phyloP scores from a whole-genome alignment of 176 grass and related monocot genomes.

The Bothriochloa decipiens region DNA sequence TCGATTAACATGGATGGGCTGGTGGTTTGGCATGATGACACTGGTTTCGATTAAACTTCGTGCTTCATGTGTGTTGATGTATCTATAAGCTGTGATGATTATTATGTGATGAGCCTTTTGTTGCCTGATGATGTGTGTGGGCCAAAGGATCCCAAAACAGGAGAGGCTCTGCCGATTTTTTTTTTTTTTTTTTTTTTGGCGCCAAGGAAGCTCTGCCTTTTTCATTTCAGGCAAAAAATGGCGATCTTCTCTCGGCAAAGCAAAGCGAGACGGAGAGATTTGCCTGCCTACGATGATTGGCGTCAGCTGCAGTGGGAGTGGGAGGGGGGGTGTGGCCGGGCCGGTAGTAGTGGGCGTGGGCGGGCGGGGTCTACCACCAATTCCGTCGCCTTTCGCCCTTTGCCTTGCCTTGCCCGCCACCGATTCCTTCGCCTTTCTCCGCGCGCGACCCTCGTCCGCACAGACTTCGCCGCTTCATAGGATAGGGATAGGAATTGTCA shows the following conservation, averaged over 20 bases:
- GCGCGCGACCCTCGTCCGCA: background rate
- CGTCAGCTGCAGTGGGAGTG: background rate
- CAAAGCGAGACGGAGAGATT: background rate
- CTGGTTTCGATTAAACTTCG: too few relatives aligned
- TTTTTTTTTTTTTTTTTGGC: too few relatives aligned
- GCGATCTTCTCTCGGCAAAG: conserved; percentile 27
- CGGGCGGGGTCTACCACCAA: conserved; percentile 38
- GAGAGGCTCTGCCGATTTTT: too few relatives aligned
- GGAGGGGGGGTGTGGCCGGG: background rate
- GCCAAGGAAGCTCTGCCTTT: background rate
- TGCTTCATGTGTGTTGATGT: too few relatives aligned
- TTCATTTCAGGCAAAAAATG: background rate
- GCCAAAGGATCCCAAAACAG: too few relatives aligned
- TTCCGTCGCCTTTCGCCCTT: background rate
- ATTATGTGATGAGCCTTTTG: too few relatives aligned
- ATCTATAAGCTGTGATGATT: too few relatives aligned
- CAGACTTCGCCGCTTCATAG: background rate
- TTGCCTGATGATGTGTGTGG: too few relatives aligned
- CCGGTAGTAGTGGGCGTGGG: conserved; percentile 15
- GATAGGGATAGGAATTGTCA: too few relatives aligned
- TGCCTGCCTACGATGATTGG: conserved; percentile 5
- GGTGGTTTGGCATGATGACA: too few relatives aligned
- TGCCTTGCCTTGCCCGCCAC: background rate
- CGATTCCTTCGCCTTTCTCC: conserved; percentile 12
- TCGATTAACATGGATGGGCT: too few relatives aligned